Base-by-base conservation (phyloP, 345 rosid genomes). In the Streptanthus diversifolius region DNA sequence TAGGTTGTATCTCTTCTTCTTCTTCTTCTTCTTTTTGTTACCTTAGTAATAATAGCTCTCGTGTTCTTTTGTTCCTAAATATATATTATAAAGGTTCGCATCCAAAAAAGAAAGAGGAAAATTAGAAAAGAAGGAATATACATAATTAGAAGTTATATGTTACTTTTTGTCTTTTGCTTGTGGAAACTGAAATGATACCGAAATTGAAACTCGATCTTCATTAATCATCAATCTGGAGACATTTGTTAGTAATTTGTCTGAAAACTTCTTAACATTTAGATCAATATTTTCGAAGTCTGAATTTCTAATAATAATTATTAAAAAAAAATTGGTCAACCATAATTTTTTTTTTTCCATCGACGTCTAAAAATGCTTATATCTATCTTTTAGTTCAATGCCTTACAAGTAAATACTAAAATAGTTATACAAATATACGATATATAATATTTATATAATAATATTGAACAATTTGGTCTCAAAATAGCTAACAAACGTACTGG, bases 11-110 rank as follows among this genome's bases (percentile, higher is more conserved):
- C 33, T 47, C n/a, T 27, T 22, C 15, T 57, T 39, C 19, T 21
- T 47, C n/a, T 27, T 22, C 15, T 57, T 39, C 6, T 14, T 12
- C 15, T 24, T 3, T 15, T 25, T 56, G 66, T 58, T 68, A 60
- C 40, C 48, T 61, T 44, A 37, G 52, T 39, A 66, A 73, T 64
- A 64, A 51, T 44, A 44, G 29, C 18, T 72, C 17, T 41, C 15
- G 15, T 55, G 71, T 64, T 73, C 56, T n/a, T n/a, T 35, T 64
- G 65, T 64, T 64, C 19, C 57, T 44, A 12, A 15, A n/a, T 53
- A 47, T 41, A 5, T 55, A 24, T 5, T 52, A 52, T 54, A 64
- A 54, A 64, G 64, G 39, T 22, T 24, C 64, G 39, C 48, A 33
- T n/a, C 48, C 18, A 5, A 17, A 1, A 24, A 24, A 39, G 3